Conservation (phyloP, 108 stramenopile genomes). For the Skeletonema potamos region DNA sequence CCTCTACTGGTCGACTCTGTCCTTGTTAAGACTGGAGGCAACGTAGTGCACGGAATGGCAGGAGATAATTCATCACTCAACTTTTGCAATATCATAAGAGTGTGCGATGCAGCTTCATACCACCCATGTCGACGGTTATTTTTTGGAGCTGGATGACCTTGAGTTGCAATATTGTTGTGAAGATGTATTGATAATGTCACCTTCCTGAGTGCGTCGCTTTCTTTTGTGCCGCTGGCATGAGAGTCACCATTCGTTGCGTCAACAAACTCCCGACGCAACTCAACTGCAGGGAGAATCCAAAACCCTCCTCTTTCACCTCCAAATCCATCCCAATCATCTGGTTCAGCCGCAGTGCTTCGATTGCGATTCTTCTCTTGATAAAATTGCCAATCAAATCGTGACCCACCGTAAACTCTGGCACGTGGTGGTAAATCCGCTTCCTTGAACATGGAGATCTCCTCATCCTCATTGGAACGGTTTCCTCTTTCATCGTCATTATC, state of each 20-base stretch:
- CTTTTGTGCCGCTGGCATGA: conserved; percentile 1
- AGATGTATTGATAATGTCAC: conserved; percentile 62
- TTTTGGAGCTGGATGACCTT: not conserved
- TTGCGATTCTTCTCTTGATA: conserved; percentile 19
- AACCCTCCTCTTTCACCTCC: conserved; percentile 54
- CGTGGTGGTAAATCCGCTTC: conserved; percentile 43
- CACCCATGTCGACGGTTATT: conserved; percentile 17
- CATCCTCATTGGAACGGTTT: not conserved
- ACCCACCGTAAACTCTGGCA: conserved; percentile 66
- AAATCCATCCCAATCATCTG: conserved; percentile 75
- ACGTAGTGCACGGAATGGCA: conserved; percentile 57
- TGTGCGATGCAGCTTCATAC: conserved; percentile 40
- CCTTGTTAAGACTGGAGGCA: conserved; percentile 70
- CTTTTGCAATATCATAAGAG: conserved; percentile 37
- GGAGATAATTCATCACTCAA: conserved; percentile 51
- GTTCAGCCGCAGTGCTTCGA: not conserved
- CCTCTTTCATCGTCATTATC: not conserved
- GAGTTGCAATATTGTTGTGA: conserved; percentile 16
- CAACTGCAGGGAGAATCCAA: conserved; percentile 75
- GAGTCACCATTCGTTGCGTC: not conserved
- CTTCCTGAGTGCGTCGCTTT: conserved; percentile 2
- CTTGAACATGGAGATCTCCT: conserved; percentile 23
- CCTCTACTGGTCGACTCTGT: conserved; percentile 34
- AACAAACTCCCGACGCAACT: conserved; percentile 49
- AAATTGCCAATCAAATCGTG: conserved; percentile 60